Base-by-base conservation (phyloP, 1,284 basidiomycete species). In the Anthracocystis panici-leucophaei region DNA sequence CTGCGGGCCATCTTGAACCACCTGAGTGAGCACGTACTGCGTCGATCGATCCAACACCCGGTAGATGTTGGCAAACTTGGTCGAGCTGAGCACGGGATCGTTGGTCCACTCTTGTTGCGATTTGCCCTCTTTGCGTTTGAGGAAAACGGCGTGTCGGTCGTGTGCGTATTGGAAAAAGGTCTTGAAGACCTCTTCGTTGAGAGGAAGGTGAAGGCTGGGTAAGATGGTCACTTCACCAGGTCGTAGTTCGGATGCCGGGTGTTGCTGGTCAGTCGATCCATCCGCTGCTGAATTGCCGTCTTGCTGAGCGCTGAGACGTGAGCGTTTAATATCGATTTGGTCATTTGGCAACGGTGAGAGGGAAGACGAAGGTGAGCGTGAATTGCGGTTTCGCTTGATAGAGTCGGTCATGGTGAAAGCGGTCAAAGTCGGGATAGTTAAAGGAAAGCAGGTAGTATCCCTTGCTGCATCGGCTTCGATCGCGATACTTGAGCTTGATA, bases 1-100 rank as follows among this genome's bases (percentile, higher is more conserved):
- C 77, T 90, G 89, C 1, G 88, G 85, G 7, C 90, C 91, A 72
- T 89, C 89, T 76, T 90, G 88, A 65, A 91, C 89, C 45, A 91
- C 89, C 50, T 90, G 87, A 3, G 85, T 76, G 29, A 91, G 86
- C 53, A 91, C 85, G 62, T 88, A 91, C 71, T 91, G 90, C 35
- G 87, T 89, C 3, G 87, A 87, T 38, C 88, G 88, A 82, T 91
- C 91, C 25, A 90, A 86, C 2, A 90, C 88, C 12, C 91, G 88
- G 80, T 87, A 91, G 0, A 89, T 87, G 73, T 90, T 91, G 85
- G 90, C 91, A 71, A 91, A 91, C 56, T 86, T 87, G 66, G 88
- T 86, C 7, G 85, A 78, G 4, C 80, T 84, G 21, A 91, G 85
- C 31, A 90, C 87, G 2, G 80, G 79, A 73, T 91, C 89, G 0